phyloP scores from a whole-genome alignment of 2,329 filamentous ascomycete genomes.

The Colletotrichum tofieldiae region DNA sequence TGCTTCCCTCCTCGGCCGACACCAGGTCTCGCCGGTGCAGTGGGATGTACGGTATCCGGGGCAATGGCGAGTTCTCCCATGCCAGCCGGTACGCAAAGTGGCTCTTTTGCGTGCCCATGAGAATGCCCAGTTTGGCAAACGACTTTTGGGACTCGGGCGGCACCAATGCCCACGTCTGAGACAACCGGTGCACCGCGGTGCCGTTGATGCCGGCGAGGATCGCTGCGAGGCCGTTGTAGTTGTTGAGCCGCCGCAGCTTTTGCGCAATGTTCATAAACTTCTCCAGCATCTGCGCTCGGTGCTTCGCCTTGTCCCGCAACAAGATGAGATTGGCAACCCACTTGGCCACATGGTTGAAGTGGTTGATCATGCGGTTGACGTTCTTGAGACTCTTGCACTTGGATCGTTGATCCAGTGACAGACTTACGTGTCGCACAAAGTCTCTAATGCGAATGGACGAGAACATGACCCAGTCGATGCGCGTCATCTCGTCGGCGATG shows the following conservation, averaged over 20 bases:
- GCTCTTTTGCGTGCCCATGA: slow-evolving; percentile 94
- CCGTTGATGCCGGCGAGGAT: slow-evolving; percentile 94
- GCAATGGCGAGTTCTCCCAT: slow-evolving; percentile 94
- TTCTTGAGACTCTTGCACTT: slow-evolving; percentile 85
- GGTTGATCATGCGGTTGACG: slow-evolving; percentile 93
- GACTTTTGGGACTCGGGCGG: slow-evolving; percentile 81
- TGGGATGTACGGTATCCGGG: slow-evolving; percentile 94
- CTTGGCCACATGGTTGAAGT: slow-evolving; percentile 89
- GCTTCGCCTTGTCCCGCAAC: slow-evolving; percentile 95
- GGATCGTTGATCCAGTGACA: slow-evolving; percentile 80
- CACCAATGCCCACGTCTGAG: slow-evolving; percentile 84
- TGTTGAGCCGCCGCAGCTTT: slow-evolving; percentile 91
- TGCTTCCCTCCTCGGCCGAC: slow-evolving; percentile 92
- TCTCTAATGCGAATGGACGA: slow-evolving; percentile 94
- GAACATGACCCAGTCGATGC: slow-evolving; percentile 99
- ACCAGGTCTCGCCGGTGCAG: slow-evolving; percentile 91
- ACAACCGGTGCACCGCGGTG: slow-evolving; percentile 86
- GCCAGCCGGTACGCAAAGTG: slow-evolving; percentile 97
- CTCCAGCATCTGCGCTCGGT: slow-evolving; percentile 90
- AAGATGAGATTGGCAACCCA: slow-evolving; percentile 90
- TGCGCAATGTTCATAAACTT: slow-evolving; percentile 95
- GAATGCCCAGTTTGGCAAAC: slow-evolving; percentile 88
- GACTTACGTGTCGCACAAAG: slow-evolving; percentile 90
- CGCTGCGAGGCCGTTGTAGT: slow-evolving; percentile 97
- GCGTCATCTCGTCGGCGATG: slow-evolving; percentile 91